A percentile compares a stretch with the other conserved stretches of the same genome.
phyloP scores from a whole-genome alignment of 352 stramenopile species.

The Globisporangium camurandrum region DNA sequence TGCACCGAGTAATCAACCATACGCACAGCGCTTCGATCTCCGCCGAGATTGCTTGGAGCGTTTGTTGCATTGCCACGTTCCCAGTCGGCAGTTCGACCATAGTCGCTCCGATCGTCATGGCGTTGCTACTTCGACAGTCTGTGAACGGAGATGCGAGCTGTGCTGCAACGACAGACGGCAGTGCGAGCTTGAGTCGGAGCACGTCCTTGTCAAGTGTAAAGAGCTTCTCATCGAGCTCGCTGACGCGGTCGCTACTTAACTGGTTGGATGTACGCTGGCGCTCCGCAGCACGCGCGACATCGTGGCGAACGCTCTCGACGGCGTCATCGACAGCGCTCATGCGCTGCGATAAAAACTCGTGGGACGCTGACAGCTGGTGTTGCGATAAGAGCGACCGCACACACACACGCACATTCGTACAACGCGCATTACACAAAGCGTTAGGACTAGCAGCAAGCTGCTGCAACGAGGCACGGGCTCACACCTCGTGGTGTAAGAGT shows the following conservation, averaged over 20 bases:
- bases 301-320: constrained; percentile 28
- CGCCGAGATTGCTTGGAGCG: constrained; percentile 27
- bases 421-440: background rate
- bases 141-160: constrained; percentile 21
- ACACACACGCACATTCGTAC: background rate
- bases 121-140: background rate
- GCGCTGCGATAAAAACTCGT: constrained; percentile 31
- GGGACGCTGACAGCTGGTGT: constrained; percentile 14
- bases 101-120: constrained; percentile 1
- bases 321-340: constrained; percentile 35
- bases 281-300: constrained; percentile 21
- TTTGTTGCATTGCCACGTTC: constrained; percentile 22
- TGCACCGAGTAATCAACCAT: background rate
- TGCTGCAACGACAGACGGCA: constrained; percentile 34
- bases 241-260: constrained; percentile 16
- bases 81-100: constrained; percentile 12
- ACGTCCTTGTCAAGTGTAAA: constrained; percentile 61
- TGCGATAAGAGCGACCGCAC: background rate
- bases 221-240: constrained; percentile 47
- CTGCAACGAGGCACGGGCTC: too few relatives aligned
- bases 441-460: background rate
- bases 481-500: constrained; percentile 39
- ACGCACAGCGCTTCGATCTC: constrained; percentile 36
- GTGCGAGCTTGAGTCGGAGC: constrained; percentile 49
- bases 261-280: constrained; percentile 23